These are phyloP conservation scores for Rhodotorula sphaerocarpa DNA, from an alignment of 768 basidiomycete genomes.

Conservation along the genomic window DNA sequence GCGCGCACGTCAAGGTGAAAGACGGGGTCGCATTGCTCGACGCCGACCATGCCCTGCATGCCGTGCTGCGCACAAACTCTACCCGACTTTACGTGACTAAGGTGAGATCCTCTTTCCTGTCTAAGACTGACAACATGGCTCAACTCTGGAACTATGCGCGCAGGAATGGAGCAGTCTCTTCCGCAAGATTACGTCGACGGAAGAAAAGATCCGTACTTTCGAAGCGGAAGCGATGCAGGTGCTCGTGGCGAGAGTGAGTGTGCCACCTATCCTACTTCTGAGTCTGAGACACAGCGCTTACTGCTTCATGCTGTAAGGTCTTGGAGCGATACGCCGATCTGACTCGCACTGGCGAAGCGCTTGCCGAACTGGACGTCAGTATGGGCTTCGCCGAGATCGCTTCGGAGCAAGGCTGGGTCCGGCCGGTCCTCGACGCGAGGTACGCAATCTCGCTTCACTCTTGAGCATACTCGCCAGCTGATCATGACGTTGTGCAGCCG, in stretches of 20 bases:
- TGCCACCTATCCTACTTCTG: too few relatives aligned
- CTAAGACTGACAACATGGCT: too few relatives aligned
- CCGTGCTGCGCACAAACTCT: constrained; percentile 8
- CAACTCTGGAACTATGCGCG: too few relatives aligned
- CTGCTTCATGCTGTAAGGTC: not conserved
- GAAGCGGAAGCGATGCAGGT: constrained; percentile 22
- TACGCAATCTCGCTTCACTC: constrained; percentile 39
- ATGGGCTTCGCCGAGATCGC: constrained; percentile 75
- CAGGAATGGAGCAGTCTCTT: constrained; percentile 19
- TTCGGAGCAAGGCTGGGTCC: constrained; percentile 63
- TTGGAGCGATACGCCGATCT: constrained; percentile 19
- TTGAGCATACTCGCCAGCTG: not conserved
- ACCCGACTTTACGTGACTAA: constrained; percentile 21
- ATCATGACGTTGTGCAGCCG: constrained; percentile 43
- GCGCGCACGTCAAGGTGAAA: not conserved
- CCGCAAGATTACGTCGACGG: not conserved
- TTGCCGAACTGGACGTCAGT: constrained; percentile 81
- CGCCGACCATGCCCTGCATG: constrained; percentile 1
- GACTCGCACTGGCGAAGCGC: constrained; percentile 35
- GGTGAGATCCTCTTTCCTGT: not conserved
- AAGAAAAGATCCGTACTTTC: constrained; percentile 1
- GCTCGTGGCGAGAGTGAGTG: constrained; percentile 14
- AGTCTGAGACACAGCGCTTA: not conserved
- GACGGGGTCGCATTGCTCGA: constrained; percentile 19
- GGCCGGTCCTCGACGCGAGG: constrained; percentile 64